Evolutionary conservation across 2,329 filamentous ascomycete species (phyloP), one percentile per base, ranked within the genome.

Genomic region (Clarireedia homoeocarpa): DNA sequence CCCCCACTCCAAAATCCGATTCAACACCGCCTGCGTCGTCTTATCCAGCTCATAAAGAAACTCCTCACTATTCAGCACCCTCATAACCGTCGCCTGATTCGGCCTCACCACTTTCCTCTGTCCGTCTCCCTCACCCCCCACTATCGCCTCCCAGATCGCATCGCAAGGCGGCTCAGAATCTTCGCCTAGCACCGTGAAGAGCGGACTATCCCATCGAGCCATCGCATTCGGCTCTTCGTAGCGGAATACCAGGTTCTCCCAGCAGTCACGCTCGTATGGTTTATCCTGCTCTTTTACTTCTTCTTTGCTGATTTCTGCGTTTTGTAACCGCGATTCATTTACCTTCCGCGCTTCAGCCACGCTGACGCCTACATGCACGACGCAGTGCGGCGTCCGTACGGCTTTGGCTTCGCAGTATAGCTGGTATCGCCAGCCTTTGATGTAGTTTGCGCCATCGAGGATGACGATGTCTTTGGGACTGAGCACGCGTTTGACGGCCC

Each of bases 341-440:
- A 86, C 76, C 23, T 67, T 69, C 59, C 70, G 71, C 2, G 82
- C 80, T 59, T 70, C 70, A n/a, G 83, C 80, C 3, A 74, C 70
- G 9, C 74, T 66, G 60, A 79, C 82, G 0, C 83, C 83, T 46
- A 86, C 74, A 70, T 85, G 83, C 60, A 94, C 74, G 56, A 94
- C 82, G 65, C 86, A 91, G 71, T 81, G 87, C 3, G 86, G 82
- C 3, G 89, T 94, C 60, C 84, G 75, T 53, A 88, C 74, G 48
- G 89, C 89, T 72, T 94, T 94, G 39, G 89, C 83, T 72, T 94
- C 89, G 73, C 89, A 92, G 70, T 86, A 86, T 23, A 95, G 75
- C 75, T 95, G 89, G 70, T 95, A 95, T 49, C 89, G 79, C 81
- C 88, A 94, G 39, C 89, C 89, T 71, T 94, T 94, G 73, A 95